A percentile compares a stretch with the other conserved stretches of the same genome.
These are phyloP conservation scores for Boletus vinaceobasis DNA, from an alignment of 768 basidiomycete genomes.

Conservation along the genomic window DNA sequence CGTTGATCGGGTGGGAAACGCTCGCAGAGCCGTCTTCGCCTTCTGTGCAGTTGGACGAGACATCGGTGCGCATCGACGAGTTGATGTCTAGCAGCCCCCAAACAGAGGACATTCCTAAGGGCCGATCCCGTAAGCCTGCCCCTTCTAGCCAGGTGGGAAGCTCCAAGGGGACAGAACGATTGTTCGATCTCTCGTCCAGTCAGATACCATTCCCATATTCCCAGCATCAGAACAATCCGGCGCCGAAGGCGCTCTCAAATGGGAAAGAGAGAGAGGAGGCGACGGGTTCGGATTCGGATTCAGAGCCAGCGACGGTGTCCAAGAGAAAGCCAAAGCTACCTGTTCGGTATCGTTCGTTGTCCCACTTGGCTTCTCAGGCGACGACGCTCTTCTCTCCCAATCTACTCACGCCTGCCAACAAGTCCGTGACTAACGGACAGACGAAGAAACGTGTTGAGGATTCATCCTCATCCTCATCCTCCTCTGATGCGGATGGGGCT, in stretches of 20 bases:
- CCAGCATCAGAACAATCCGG: slow-evolving; percentile 31
- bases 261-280: slow-evolving; percentile 38
- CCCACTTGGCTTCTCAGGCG: slow-evolving; percentile 45
- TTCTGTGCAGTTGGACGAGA: slow-evolving; percentile 31
- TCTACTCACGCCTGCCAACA: slow-evolving; percentile 31
- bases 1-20: slow-evolving; percentile 29
- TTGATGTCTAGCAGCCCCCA: slow-evolving; percentile 33
- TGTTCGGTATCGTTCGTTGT: slow-evolving; percentile 43
- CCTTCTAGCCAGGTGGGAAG: neutral
- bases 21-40: slow-evolving; percentile 27
- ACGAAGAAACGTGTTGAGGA: slow-evolving; percentile 18
- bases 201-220: slow-evolving; percentile 56
- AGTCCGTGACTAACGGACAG: slow-evolving; percentile 27
- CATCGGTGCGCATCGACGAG: slow-evolving; percentile 27
- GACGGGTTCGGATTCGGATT: slow-evolving; percentile 28
- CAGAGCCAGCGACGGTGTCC: slow-evolving; percentile 1
- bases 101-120: neutral
- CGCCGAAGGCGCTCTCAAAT: neutral
- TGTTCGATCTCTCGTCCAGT: slow-evolving; percentile 53
- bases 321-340: slow-evolving; percentile 19
- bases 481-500: slow-evolving; percentile 36
- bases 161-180: slow-evolving; percentile 20
- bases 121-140: neutral
- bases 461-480: slow-evolving; percentile 41
- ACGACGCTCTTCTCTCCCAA: slow-evolving; percentile 34